Base-by-base conservation (phyloP, 306 rosid genomes). In the Calophaca sinica region DNA sequence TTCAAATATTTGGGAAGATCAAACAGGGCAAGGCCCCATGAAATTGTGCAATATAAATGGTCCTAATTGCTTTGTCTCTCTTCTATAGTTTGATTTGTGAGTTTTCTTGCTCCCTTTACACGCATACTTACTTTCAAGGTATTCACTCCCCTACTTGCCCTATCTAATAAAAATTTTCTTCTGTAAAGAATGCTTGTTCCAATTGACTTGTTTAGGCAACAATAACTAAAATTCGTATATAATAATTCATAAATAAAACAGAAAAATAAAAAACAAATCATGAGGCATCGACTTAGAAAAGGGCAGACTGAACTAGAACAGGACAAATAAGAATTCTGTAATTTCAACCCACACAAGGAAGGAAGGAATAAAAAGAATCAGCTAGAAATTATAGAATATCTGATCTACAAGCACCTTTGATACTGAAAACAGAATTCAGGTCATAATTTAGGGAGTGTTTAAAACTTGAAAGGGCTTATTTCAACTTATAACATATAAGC, bases 211-310 rank as follows among this genome's bases (percentile, higher is more conserved):
- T 60, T 32, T 45, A 73, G 50, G 63, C 58, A 67, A 82, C 51
- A 52, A 61, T 53, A 73, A 81, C 70, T 8, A 38, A 52, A 13
- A 54, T 59, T 68, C 41, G 51, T 3, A 68, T 57, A 54, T 68
- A 45, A 75, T 4, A 52, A 44, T 26, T 28, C 49, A 62, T 8
- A 15, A 13, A 64, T 35, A 52, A 49, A 41, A 49, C 42, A 70
- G 41, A 35, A 50, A 38, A 10, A 51, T 2, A 10, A 51, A 65
- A 11, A 46, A 71, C 28, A 68, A 53, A 5, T 14, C 35, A 54
- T 3, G 14, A 73, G 29, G 74, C 14, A 68, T 29, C 45, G 42
- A 46, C 10, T 68, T 65, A 10, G 52, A 73, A 73, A 82, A 67
- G 10, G 2, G 15, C 6, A 68, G 15, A 20, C 13, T 44, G 73